Evolutionary conservation across 2,329 filamentous ascomycete genomes (phyloP), one percentile per base, ranked within the genome.

Genomic region (Cyphellophora europaea): DNA sequence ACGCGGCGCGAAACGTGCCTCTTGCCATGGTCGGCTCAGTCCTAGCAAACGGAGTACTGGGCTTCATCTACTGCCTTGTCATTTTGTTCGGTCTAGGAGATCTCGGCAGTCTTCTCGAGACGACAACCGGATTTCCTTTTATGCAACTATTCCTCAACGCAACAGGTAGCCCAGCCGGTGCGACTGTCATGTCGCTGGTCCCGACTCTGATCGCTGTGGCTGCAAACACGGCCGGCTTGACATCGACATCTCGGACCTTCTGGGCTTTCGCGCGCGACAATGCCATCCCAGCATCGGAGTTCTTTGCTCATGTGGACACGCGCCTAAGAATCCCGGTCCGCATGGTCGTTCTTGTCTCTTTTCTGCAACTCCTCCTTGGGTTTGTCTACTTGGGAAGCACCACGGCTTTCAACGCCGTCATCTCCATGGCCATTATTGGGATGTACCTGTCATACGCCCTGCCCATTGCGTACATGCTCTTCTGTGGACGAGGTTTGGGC

Each of bases 371-470:
- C 16, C 17, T 50, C 6, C 35, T 42, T 3, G 34, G 44, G 1
- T 38, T 51, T 2, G 43, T 47, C 5, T 21, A 47, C 5, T 34
- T 52, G 11, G 48, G 37, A 8, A 37, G 23, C 17, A 43, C 43
- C 3, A 40, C 38, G 5, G 51, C 51, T 2, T 51, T 52, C 35
- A 49, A 47, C 27, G 47, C 48, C 3, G 41, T 53, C n/a, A 30
- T 48, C 2, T 51, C 48, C 6, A 40, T 50, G 18, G 37, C 47
- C 1, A 38, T 46, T 6, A 33, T 51, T 6, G 45, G 66, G 6
- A 67, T 72, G 55, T 66, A 64, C 43, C 45, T 65, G 17, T 61
- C 63, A 0, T 69, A 70, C 39, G 44, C 63, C 4, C 58, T 68
- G 25, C 68, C 67, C 0, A 57, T 70, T 14, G 35, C 61, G 19